Conservation (phyloP, 805 yeast species). For the Saccharomycopsis javanensis region DNA sequence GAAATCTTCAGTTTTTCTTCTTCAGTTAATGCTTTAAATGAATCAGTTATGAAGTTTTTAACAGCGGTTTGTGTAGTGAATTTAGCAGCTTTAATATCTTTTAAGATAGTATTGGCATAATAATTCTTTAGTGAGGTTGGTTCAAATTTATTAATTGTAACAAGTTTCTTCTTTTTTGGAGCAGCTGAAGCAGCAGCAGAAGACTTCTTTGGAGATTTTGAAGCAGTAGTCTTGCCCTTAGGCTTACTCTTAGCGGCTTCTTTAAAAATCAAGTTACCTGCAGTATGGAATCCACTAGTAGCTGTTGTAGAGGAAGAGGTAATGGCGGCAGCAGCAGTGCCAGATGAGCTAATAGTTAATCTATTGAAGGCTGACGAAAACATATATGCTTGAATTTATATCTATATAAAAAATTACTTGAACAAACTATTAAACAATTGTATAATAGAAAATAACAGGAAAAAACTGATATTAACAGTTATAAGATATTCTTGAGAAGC, state of each 20-base stretch:
- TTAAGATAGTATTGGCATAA: conserved; percentile 10
- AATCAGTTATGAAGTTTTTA: not conserved
- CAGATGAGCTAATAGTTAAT: not conserved
- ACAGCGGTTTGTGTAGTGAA: conserved; percentile 8
- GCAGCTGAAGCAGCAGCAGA: conserved; percentile 2
- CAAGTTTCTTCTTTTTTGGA: conserved; percentile 3
- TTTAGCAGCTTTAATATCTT: conserved; percentile 9
- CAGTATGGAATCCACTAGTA: not conserved
- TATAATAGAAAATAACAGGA: not conserved
- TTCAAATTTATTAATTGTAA: not conserved
- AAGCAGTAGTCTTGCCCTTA: not conserved
- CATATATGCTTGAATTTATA: no score
- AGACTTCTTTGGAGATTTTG: conserved; percentile 4
- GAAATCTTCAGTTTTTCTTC: conserved; percentile 2
- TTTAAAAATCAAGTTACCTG: not conserved
- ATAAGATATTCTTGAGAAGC: no score
- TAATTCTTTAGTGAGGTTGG: conserved; percentile 1
- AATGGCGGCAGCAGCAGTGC: conserved; percentile 1
- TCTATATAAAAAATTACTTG: no score
- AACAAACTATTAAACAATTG: not conserved
- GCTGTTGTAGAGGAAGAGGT: not conserved
- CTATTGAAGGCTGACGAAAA: not conserved
- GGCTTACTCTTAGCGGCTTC: conserved; percentile 1
- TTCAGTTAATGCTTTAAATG: not conserved
- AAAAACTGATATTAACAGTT: no score